phyloP scores from a whole-genome alignment of 805 yeast genomes.

The Suhomyces sp. region DNA sequence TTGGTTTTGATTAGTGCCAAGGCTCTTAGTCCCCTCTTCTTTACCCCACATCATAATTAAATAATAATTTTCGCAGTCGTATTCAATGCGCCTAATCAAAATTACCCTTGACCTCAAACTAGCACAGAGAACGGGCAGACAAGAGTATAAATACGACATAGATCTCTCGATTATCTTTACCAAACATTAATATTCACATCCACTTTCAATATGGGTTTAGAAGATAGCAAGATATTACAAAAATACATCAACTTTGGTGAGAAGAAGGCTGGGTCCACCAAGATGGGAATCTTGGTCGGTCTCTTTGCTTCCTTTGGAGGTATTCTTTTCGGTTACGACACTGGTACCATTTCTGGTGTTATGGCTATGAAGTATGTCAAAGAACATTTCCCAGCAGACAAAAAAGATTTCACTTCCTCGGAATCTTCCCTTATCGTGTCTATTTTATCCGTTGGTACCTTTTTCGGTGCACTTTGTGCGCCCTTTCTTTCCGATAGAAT shows the following conservation, averaged over 20 bases:
- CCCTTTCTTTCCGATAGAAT: constrained; percentile 35
- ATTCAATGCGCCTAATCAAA: background rate
- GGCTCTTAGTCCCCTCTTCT: background rate
- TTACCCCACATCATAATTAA: constrained; percentile 1
- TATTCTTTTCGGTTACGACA: constrained; percentile 41
- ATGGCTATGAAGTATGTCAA: constrained; percentile 39
- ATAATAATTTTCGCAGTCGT: background rate
- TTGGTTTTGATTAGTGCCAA: background rate
- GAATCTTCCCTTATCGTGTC: constrained; percentile 27
- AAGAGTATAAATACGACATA: background rate
- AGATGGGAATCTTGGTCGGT: constrained; percentile 41
- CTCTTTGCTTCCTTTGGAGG: constrained; percentile 43
- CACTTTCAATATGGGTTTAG: constrained; percentile 33
- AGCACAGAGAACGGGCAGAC: background rate
- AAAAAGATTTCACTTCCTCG: constrained; percentile 15
- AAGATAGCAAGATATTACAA: constrained; percentile 30
- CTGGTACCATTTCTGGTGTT: constrained; percentile 43
- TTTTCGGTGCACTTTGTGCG: constrained; percentile 39
- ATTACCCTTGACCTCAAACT: background rate
- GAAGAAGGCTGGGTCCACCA: constrained; percentile 44
- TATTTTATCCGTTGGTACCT: constrained; percentile 41
- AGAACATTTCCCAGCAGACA: constrained; percentile 18
- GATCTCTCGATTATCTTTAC: background rate
- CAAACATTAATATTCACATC: constrained; percentile 1
- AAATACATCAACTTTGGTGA: constrained; percentile 44